Evolutionary conservation across 495 filamentous ascomycete genomes (phyloP), one percentile per base, ranked within the genome.

Genomic region (Lindgomyces ingoldianus): DNA sequence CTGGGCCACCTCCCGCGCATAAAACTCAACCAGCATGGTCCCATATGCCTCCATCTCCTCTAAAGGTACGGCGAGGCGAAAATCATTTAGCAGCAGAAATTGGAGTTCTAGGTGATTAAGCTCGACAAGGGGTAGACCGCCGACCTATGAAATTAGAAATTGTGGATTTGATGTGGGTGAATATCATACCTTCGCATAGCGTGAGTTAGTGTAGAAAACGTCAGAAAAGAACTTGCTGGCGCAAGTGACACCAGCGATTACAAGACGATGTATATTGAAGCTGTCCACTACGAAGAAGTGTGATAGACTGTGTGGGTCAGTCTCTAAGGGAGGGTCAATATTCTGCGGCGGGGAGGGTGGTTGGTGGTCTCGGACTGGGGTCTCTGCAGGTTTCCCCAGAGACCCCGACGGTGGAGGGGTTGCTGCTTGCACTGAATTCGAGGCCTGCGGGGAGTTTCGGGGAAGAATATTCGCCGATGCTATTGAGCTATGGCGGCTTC

Each of bases 201-300:
- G 82, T 47, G 95, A 98, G 77, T 99, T 99, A 18, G 94, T 99
- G 72, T 98, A 99, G 71, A 99, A 99, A 45, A 98, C 91, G 79
- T 99, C 94, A 2, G 93, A 97, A 75, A 99, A 99, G 81, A 98
- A 99, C 78, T 99, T 99, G 83, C 93, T 96, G 11, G 95, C 93
- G 75, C 95, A 98, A 16, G 94, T 98, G 48, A 99, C 95, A 21
- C 93, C 94, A 9, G 94, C 92, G 75, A 99, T 99, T 47, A 98
- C 93, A 56, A 99, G 79, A 26, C 94, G 87, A 70, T 99, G 94
- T 67, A 99, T 99, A 76, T 99, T 99, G 76, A 94, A 99, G 74
- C 93, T 97, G 78, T 99, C 94, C 1, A 98, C 94, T 49, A 98
- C 93, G 72, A 99, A 99, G 70, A 92, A 97, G 68, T 91, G 85